Percentiles rank a stretch among this genome's conserved stretches.
Evolutionary conservation across 2,329 filamentous ascomycete species (phyloP).

Genomic region (Ascochyta rabiei): DNA sequence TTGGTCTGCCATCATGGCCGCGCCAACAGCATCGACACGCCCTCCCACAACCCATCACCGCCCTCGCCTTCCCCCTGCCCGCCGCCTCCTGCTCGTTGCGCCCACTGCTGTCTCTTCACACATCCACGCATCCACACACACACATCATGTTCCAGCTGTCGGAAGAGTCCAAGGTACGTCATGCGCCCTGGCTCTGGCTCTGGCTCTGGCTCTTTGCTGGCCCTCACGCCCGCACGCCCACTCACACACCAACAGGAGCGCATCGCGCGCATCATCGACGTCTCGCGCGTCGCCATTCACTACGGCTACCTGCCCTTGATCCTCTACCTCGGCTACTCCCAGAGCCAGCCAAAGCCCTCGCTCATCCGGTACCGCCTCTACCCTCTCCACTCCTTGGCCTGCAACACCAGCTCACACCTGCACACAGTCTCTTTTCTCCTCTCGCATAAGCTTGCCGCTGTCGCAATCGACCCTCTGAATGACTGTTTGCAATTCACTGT

Average conservation of each 20-base stretch:
- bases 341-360: constrained; percentile 88
- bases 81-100: neutral
- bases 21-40: constrained; percentile 1
- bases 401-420: constrained; percentile 22
- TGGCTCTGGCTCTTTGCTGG: too few relatives aligned
- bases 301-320: constrained; percentile 98
- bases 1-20: constrained; percentile 24
- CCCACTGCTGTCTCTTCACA: neutral
- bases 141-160: constrained; percentile 70
- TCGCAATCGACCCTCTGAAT: constrained; percentile 17
- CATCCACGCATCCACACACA: constrained; percentile 1
- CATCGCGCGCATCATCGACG: constrained; percentile 94
- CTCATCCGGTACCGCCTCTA: constrained; percentile 66
- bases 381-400: neutral
- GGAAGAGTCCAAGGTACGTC: constrained; percentile 89
- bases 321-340: constrained; percentile 95
- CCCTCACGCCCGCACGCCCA: neutral
- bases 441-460: constrained; percentile 37
- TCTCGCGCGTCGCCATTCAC: constrained; percentile 91
- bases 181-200: neutral
- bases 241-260: constrained; percentile 72
- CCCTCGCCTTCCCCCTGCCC: constrained; percentile 5
- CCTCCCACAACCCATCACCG: constrained; percentile 15
- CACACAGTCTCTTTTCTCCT: constrained; percentile 46
- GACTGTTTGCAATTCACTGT: constrained; percentile 32